Percentiles rank a stretch among this genome's conserved stretches.
phyloP scores from a whole-genome alignment of 2,329 filamentous ascomycete species.

The Penicillium sp. region DNA sequence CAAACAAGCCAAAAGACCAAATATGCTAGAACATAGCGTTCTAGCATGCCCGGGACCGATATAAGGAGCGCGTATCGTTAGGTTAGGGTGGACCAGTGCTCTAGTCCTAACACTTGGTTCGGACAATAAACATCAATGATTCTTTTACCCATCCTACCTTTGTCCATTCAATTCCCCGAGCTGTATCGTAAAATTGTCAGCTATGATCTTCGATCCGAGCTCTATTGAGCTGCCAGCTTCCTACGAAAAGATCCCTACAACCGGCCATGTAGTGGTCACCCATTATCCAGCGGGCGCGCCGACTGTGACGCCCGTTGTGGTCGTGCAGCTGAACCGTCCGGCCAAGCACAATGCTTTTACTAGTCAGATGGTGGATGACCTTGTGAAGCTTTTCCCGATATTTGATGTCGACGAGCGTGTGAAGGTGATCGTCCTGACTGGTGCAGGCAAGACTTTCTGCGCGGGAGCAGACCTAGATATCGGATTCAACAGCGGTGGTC shows the following conservation, averaged over 20 bases:
- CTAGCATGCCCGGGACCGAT: too few species aligned
- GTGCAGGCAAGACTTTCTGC: slow-evolving; percentile 47
- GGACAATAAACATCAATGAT: too few species aligned
- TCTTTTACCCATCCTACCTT: too few species aligned
- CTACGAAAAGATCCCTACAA: slow-evolving; percentile 21
- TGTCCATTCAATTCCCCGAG: too few species aligned
- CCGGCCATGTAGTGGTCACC: slow-evolving; percentile 37
- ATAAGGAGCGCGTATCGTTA: too few species aligned
- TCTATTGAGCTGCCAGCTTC: slow-evolving; percentile 22
- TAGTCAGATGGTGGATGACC: slow-evolving; percentile 49
- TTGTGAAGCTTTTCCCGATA: slow-evolving; percentile 35
- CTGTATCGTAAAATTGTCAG: too few species aligned
- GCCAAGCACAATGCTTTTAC: slow-evolving; percentile 60
- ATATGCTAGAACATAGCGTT: too few species aligned
- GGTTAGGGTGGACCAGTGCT: too few species aligned
- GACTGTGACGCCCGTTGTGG: slow-evolving; percentile 47
- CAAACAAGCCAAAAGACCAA: too few species aligned
- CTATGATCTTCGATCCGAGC: slow-evolving; percentile 21
- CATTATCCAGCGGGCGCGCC: slow-evolving; percentile 47
- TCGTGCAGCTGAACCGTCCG: slow-evolving; percentile 55
- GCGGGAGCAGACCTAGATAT: slow-evolving; percentile 57
- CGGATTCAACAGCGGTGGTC: slow-evolving; percentile 45
- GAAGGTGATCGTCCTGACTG: slow-evolving; percentile 55
- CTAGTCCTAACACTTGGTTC: too few species aligned
- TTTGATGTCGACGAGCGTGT: slow-evolving; percentile 56